phyloP scores from a whole-genome alignment of 176 grass and related monocot genomes.

The Aegilops longissima region DNA sequence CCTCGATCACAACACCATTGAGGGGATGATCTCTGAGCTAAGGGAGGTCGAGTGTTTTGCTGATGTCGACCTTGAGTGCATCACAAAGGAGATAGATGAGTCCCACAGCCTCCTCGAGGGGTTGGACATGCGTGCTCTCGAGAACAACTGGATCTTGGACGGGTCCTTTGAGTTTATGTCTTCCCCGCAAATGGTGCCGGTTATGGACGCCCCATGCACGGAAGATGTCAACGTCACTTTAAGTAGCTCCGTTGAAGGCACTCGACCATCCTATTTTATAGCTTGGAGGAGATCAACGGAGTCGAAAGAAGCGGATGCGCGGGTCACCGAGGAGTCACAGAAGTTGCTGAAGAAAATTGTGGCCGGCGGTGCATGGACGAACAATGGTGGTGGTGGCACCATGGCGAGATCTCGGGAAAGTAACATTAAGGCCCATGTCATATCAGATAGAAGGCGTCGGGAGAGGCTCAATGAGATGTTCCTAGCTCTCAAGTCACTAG shows the following conservation, averaged over 20 bases:
- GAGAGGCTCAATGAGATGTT: too few relatives aligned
- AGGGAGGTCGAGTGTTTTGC: neutral
- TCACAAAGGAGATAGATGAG: slow-evolving; percentile 27
- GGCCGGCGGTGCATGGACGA: slow-evolving; percentile 26
- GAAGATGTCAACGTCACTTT: neutral
- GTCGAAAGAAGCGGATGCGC: neutral
- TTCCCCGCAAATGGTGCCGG: neutral
- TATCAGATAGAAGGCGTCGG: too few relatives aligned
- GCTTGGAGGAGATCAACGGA: slow-evolving; percentile 33
- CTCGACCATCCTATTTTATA: slow-evolving; percentile 42
- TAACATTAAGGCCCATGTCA: too few relatives aligned
- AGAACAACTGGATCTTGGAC: slow-evolving; percentile 42
- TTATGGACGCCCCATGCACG: neutral
- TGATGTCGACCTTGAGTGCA: neutral
- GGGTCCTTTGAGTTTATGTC: slow-evolving; percentile 28
- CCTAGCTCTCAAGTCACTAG: too few relatives aligned
- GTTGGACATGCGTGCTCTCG: slow-evolving; percentile 31
- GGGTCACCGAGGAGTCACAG: slow-evolving; percentile 35
- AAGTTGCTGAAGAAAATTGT: slow-evolving; percentile 75
- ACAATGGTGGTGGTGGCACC: too few relatives aligned
- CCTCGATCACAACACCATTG: slow-evolving; percentile 6
- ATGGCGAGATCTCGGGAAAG: too few relatives aligned
- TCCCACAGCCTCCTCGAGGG: slow-evolving; percentile 40
- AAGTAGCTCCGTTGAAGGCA: neutral
- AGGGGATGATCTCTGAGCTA: neutral